Evolutionary conservation across 352 stramenopile species (phyloP), one percentile per base, ranked within the genome.

Genomic region (Phytophthora kernoviae): DNA sequence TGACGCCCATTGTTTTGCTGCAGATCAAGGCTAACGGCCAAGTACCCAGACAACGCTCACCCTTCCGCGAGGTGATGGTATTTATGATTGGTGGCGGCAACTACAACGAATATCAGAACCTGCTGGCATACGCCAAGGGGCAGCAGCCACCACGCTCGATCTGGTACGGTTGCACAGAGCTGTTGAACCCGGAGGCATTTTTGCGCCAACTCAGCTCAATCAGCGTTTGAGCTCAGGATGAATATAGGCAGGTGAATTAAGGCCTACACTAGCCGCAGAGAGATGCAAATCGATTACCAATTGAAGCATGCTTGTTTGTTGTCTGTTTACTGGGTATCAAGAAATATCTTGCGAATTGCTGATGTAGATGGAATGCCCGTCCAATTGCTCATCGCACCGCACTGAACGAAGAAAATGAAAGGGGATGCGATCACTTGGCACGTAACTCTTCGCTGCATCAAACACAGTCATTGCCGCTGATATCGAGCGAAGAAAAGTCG

Each of bases 151-250:
- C 81, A 11, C 77, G 90, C 2, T 84, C 78, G 30, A 72, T 97
- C 26, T 92, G 85, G 70, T 97, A 97, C 60, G 90, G 90, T 20
- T 94, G 88, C 58, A 97, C 90, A 24, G 90, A 97, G 66, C 60
- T 97, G 43, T 59, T 97, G 43, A 95, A 90, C 36, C 84, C 89
- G 0, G 85, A 97, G 48, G 80, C 84, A n/a, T 97, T 97, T 67
- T 73, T 97, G 58, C 61, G 88, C 34, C 90, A 97, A 60, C 81
- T 97, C 44, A 80, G 73, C 46, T 80, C 71, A 20, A 92, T 92
- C 45, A 72, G 66, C 42, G 67, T 80, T 33, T 92, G 74, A 75
- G 39, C 5, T 26, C 50, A 17, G 20, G 46, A 8, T 40, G 54
- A 24, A 52, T 32, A 30, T n/a, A 37, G 30, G 22, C 27, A 20